Conservation (phyloP, 768 basidiomycete species). For the Agaricus sinodeliciosus region DNA sequence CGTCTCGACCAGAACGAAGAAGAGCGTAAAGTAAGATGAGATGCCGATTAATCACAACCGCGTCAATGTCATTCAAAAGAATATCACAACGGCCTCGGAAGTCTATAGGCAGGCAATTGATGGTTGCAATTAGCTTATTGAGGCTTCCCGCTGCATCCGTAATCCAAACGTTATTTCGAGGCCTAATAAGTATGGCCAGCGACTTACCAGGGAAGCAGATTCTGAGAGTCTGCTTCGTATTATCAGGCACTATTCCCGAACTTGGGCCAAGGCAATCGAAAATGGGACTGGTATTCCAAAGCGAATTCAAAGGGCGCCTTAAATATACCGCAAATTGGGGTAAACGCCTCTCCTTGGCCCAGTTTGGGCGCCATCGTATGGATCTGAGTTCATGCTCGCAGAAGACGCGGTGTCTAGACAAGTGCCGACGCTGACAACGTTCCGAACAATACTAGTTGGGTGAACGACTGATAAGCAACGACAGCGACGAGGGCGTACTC, state of each 20-base stretch:
- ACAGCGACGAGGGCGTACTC: not conserved
- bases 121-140: slow-evolving; percentile 23
- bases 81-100: slow-evolving; percentile 32
- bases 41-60: slow-evolving; percentile 31
- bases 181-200: not conserved
- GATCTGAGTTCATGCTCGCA: slow-evolving; percentile 26
- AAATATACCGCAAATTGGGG: slow-evolving; percentile 15
- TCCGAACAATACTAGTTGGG: slow-evolving; percentile 27
- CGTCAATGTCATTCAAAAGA: slow-evolving; percentile 31
- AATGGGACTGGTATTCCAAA: slow-evolving; percentile 21
- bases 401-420: slow-evolving; percentile 26
- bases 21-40: slow-evolving; percentile 33
- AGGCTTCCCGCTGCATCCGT: slow-evolving; percentile 26
- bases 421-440: slow-evolving; percentile 29
- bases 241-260: slow-evolving; percentile 16
- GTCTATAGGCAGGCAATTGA: slow-evolving; percentile 29
- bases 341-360: slow-evolving; percentile 23
- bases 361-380: slow-evolving; percentile 26
- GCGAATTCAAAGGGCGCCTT: slow-evolving; percentile 13
- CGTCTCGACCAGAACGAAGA: slow-evolving; percentile 29
- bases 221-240: slow-evolving; percentile 23
- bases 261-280: slow-evolving; percentile 26
- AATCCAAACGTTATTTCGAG: slow-evolving; percentile 15
- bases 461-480: not conserved
- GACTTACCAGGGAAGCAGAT: slow-evolving; percentile 27